Percentiles rank a stretch among this genome's conserved stretches.
Conservation (phyloP, 2,329 filamentous ascomycete species). For the Xylariaceae sp. region DNA sequence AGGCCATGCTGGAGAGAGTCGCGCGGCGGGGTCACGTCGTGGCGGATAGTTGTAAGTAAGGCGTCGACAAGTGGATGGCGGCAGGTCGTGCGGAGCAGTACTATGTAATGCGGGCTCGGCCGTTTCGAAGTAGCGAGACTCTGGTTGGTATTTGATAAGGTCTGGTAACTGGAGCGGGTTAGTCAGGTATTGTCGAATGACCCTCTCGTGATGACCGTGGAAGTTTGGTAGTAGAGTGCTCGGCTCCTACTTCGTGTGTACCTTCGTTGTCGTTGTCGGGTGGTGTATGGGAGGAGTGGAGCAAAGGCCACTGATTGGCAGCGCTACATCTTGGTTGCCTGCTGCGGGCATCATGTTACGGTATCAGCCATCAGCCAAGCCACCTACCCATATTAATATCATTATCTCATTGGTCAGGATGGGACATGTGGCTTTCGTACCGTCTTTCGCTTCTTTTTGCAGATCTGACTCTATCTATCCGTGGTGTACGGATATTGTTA, state of each 20-base stretch:
- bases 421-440: constrained; percentile 6
- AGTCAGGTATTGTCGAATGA: constrained; percentile 20
- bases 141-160: constrained; percentile 7
- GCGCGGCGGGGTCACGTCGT: background rate
- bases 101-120: constrained; percentile 4
- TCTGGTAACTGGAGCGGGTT: constrained; percentile 11
- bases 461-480: background rate
- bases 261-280: constrained; percentile 22
- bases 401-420: constrained; percentile 5
- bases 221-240: constrained; percentile 16
- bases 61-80: constrained; percentile 4
- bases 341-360: constrained; percentile 10
- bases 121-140: constrained; percentile 10
- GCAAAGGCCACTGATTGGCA: constrained; percentile 5
- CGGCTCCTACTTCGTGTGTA: background rate
- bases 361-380: constrained; percentile 11
- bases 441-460: background rate
- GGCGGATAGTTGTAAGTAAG: background rate
- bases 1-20: constrained; percentile 58
- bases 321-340: constrained; percentile 12
- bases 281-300: constrained; percentile 16
- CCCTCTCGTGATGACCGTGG: constrained; percentile 10
- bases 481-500: background rate
- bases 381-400: constrained; percentile 6
- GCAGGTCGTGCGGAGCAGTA: constrained; percentile 1